Base-by-base conservation (phyloP, 306 rosid species). In the Aeschynomene evenia region DNA sequence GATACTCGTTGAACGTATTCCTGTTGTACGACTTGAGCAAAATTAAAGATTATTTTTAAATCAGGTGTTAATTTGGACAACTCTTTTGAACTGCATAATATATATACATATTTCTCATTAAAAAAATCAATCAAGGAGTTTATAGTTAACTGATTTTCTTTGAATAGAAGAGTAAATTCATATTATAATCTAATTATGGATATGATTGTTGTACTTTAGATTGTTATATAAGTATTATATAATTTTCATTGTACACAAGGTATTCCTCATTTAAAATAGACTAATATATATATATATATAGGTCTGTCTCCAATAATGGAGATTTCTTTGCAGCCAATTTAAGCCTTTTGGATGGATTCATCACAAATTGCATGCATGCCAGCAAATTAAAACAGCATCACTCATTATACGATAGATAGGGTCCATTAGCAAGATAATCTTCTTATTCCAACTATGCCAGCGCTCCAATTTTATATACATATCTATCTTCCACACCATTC, bases 331-430 rank as follows among this genome's bases (percentile, higher is more conserved):
- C 69, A 77, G 73, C 85, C 86, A 88, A 81, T 73, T 67, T 79
- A 22, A 63, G 86, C 75, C 77, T 81, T 82, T 82, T 86, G 89
- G 83, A 82, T 22, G 76, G 86, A 86, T 72, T 77, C 79, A 43
- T 77, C 79, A 43, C n/a, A 42, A 64, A 72, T 77, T 69, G 58
- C 78, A 80, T 78, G 83, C 76, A 68, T 72, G 87, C 81, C 78
- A 84, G 76, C 77, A 78, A 73, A n/a, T n/a, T n/a, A n/a, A 82
- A 79, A 75, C 83, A 82, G 79, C 84, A 83, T 78, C 81, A 48
- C 74, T 78, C 75, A 58, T 80, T 66, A 78, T 68, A 59, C 50
- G 63, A 74, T 70, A 77, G 63, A 74, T 70, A 77, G 71, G 82
- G 48, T 79, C n/a, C n/a, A n/a, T n/a, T n/a, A n/a, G n/a, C 81